A percentile compares a stretch with the other conserved stretches of the same genome.
Conservation (phyloP, 75 land plant species). For the Cupressus sempervirens region DNA sequence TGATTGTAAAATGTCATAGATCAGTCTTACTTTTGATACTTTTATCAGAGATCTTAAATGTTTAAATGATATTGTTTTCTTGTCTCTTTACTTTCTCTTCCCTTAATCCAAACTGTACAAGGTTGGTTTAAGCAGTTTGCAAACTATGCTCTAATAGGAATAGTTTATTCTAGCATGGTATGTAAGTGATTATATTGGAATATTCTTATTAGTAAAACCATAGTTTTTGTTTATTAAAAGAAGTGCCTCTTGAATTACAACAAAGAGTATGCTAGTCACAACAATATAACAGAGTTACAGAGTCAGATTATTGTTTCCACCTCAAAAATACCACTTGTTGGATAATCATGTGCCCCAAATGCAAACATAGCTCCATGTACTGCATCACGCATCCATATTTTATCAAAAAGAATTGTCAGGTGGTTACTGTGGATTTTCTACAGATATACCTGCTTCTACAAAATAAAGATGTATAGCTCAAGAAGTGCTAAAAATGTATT, state of each 20-base stretch:
- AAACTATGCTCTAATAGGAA: not conserved
- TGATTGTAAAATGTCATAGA: not conserved
- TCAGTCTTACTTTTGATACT: not conserved
- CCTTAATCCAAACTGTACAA: not conserved
- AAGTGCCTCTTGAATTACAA: not conserved
- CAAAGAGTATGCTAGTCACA: not conserved
- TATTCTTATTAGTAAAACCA: not conserved
- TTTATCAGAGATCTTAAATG: not conserved
- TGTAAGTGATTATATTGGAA: not conserved
- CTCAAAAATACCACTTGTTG: slow-evolving; percentile 84
- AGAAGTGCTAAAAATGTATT: not conserved
- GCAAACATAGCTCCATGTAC: slow-evolving; percentile 78
- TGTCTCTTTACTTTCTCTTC: not conserved
- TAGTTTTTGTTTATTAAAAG: not conserved
- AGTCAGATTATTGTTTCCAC: not conserved
- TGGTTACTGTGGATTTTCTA: not conserved
- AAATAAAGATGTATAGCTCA: not conserved
- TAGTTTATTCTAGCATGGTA: not conserved
- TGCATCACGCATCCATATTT: slow-evolving; percentile 18
- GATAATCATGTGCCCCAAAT: slow-evolving; percentile 91
- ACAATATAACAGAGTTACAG: not conserved
- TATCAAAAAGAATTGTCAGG: slow-evolving; percentile 1
- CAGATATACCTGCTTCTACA: not conserved
- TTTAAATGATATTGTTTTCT: not conserved
- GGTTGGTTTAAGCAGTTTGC: not conserved